phyloP scores from a whole-genome alignment of 805 yeast genomes.

The Lipomyces sp. region DNA sequence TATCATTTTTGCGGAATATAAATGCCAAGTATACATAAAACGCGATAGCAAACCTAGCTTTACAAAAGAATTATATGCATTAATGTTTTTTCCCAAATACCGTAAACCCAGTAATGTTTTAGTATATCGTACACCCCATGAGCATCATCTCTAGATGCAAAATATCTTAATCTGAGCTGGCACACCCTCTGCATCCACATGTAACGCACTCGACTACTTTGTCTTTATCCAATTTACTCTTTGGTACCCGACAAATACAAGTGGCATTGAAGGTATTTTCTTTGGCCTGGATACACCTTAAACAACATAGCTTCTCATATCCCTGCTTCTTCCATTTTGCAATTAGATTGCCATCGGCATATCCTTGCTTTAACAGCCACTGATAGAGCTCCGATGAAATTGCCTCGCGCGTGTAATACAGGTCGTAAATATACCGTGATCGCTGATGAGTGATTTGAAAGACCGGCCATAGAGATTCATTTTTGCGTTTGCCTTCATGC shows the following conservation, averaged over 20 bases:
- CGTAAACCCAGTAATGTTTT: neutral
- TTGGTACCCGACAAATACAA: conserved; percentile 87
- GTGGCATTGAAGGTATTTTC: conserved; percentile 69
- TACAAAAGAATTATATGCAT: neutral
- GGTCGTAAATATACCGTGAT: conserved; percentile 73
- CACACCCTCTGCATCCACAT: conserved; percentile 87
- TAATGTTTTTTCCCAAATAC: neutral
- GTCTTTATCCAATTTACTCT: conserved; percentile 51
- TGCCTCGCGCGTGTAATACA: conserved; percentile 71
- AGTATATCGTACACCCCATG: conserved; percentile 1
- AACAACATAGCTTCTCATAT: conserved; percentile 83
- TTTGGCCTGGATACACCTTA: conserved; percentile 68
- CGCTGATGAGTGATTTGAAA: conserved; percentile 72
- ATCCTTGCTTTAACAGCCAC: conserved; percentile 70
- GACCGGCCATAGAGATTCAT: conserved; percentile 71
- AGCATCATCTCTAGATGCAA: no score
- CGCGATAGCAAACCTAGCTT: neutral
- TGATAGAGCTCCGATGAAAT: conserved; percentile 71
- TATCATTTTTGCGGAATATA: neutral
- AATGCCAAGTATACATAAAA: neutral
- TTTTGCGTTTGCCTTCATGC: conserved; percentile 55
- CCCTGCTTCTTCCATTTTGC: conserved; percentile 88
- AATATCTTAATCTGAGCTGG: conserved; percentile 63
- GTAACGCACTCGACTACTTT: conserved; percentile 63
- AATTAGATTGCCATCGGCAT: conserved; percentile 70